A percentile compares a stretch with the other conserved stretches of the same genome.
These are phyloP conservation scores for Flaveria robusta DNA, from an alignment of 129 eudicot genomes.

Conservation along the genomic window DNA sequence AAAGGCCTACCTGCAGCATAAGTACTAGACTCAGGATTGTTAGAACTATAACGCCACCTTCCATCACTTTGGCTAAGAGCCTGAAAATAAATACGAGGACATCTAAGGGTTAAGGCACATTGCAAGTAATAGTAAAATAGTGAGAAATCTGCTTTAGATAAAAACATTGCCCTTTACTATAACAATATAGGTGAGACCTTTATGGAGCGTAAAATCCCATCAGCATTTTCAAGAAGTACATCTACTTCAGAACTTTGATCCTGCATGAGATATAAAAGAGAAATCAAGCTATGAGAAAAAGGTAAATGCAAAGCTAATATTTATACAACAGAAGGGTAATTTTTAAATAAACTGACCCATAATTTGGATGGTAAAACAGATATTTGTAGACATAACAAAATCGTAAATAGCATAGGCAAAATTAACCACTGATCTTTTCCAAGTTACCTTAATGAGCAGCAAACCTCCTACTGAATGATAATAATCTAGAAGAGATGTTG, in stretches of 20 bases:
- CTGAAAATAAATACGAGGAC: constrained; percentile 39
- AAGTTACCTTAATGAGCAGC: constrained; percentile 68
- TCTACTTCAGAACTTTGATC: constrained; percentile 62
- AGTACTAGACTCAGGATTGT: constrained; percentile 83
- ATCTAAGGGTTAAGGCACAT: constrained; percentile 23
- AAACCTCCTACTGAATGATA: constrained; percentile 70
- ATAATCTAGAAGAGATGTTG: constrained; percentile 65
- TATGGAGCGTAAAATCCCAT: constrained; percentile 64
- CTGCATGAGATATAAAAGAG: constrained; percentile 36
- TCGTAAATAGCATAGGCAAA: too few relatives aligned
- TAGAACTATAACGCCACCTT: constrained; percentile 86
- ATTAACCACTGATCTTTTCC: neutral
- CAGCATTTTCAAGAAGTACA: constrained; percentile 66
- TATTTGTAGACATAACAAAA: neutral
- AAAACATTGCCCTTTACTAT: neutral
- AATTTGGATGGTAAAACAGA: neutral
- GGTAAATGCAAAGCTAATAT: constrained; percentile 1
- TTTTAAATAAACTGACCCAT: neutral
- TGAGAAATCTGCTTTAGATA: neutral
- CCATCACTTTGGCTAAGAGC: constrained; percentile 96
- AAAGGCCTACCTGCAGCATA: constrained; percentile 70
- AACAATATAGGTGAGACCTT: constrained; percentile 53
- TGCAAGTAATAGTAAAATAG: constrained; percentile 9
- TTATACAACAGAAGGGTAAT: constrained; percentile 4
- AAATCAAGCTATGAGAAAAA: constrained; percentile 6